Conservation (phyloP, 2,329 filamentous ascomycete species). For the Botrytis galanthina region DNA sequence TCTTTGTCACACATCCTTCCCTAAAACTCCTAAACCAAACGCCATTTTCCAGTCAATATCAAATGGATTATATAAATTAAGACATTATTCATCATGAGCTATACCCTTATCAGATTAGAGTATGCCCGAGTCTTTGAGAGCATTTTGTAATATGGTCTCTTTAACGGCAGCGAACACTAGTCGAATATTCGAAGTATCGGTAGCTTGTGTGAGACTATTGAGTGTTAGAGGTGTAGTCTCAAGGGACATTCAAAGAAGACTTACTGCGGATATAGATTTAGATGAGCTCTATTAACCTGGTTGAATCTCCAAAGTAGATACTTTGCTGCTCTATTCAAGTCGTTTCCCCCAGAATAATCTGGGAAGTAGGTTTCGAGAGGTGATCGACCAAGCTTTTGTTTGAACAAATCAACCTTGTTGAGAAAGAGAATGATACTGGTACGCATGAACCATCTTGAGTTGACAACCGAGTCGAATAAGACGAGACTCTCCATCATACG, state of each 20-base stretch:
- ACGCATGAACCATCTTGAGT: constrained; percentile 98
- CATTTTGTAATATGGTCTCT: constrained; percentile 97
- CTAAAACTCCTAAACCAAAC: constrained; percentile 32
- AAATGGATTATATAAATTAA: constrained; percentile 27
- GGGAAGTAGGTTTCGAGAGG: constrained; percentile 94
- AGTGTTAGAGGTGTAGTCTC: constrained; percentile 25
- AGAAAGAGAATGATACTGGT: constrained; percentile 98
- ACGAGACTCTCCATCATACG: constrained; percentile 99
- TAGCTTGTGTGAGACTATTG: constrained; percentile 89
- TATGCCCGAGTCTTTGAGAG: constrained; percentile 96
- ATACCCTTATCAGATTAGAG: constrained; percentile 53
- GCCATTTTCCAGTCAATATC: constrained; percentile 31
- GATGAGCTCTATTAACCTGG: constrained; percentile 92
- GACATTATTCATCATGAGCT: constrained; percentile 29
- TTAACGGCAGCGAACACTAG: constrained; percentile 98
- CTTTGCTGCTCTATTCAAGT: constrained; percentile 97
- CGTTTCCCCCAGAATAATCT: constrained; percentile 95
- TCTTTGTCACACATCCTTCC: constrained; percentile 33
- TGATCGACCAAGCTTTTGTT: constrained; percentile 85
- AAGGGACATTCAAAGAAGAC: constrained; percentile 40
- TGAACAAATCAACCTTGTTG: constrained; percentile 98
- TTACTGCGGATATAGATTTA: constrained; percentile 97
- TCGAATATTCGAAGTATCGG: constrained; percentile 96
- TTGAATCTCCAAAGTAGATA: constrained; percentile 98
- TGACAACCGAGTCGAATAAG: constrained; percentile 96